Evolutionary conservation across 371 early-diverging fungal species (phyloP), one percentile per base, ranked within the genome.

Genomic region (Mucor mucedo): DNA sequence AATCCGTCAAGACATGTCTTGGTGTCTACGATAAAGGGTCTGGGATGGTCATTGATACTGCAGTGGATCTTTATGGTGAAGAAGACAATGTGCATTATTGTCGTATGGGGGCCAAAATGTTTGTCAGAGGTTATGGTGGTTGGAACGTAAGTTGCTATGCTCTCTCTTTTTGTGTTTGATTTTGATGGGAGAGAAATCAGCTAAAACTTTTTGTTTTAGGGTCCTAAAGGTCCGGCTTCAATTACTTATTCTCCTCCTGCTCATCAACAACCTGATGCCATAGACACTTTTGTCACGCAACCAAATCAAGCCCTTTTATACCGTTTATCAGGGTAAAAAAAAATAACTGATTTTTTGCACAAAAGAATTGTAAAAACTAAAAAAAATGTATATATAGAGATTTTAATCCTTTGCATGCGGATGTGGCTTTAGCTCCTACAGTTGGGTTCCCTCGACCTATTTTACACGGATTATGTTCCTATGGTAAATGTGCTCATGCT

Each of bases 391-490:
- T n/a, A n/a, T 32, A n/a, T 58, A 80, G 85, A 35, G 90, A 90
- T 65, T 89, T 82, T 69, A 90, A 90, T 70, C 87, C 87, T 3
- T 66, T 90, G 32, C 91, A 91, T 70, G 80, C 82, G 4, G 91
- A 90, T 65, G 76, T 83, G 4, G 59, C 72, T 3, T 68, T 90
- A 42, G 86, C 88, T 6, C 85, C 84, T 14, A 62, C 48, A 16
- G 79, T 89, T 38, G 90, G 91, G 0, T 89, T 89, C 72, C 80
- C 83, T 44, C 73, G 79, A 6, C 88, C 89, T 38, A 87, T 91
- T 60, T 67, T 91, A 11, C 87, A 89, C 63, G 89, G 89, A 6
- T 82, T 90, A n/a, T 87, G 88, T 65, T 78, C 90, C 0, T 86
- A 85, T 44, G 89, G 89, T 35, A 72, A 78, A 62, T 71, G 83